Conservation (phyloP, 192 early-diverging fungal genomes). For the Coemansia nantahalensis region DNA sequence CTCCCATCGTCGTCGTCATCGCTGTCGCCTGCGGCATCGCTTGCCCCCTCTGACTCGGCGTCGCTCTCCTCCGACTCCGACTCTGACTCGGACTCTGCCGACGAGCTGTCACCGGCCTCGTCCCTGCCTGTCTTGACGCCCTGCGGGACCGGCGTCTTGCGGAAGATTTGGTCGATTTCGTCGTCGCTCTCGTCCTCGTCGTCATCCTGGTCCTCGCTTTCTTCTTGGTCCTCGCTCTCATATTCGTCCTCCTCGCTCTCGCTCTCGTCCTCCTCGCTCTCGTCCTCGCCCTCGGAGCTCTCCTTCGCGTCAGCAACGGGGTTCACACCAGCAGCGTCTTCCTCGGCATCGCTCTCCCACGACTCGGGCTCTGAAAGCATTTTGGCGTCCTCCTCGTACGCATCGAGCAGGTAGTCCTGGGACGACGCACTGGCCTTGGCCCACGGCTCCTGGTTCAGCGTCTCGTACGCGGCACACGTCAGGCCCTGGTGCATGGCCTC, state of each 20-base stretch:
- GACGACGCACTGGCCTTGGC: constrained; percentile 63
- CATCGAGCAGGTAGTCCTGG: constrained; percentile 71
- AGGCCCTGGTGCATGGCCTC: constrained; percentile 65
- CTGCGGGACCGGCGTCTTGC: constrained; percentile 14
- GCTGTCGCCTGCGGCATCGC: constrained; percentile 8
- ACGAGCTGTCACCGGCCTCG: constrained; percentile 2
- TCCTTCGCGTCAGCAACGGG: constrained; percentile 13
- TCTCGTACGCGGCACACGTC: constrained; percentile 75
- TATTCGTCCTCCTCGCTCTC: neutral
- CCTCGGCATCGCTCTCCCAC: constrained; percentile 36
- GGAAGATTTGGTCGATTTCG: constrained; percentile 29
- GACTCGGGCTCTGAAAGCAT: constrained; percentile 26
- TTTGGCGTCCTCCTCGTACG: constrained; percentile 67
- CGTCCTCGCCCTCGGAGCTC: constrained; percentile 8
- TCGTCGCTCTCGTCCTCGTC: constrained; percentile 20
- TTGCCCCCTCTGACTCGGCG: constrained; percentile 37
- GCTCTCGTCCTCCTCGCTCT: neutral
- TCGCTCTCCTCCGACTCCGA: constrained; percentile 37
- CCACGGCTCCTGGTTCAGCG: constrained; percentile 62
- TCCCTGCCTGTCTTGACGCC: constrained; percentile 30
- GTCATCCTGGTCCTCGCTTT: constrained; percentile 31
- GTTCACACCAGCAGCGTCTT: constrained; percentile 3
- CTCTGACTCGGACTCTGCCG: constrained; percentile 19
- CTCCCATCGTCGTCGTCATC: constrained; percentile 5
- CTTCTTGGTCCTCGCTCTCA: constrained; percentile 10